phyloP scores from a whole-genome alignment of 73 alveolate species.

The Vitrella brassicaformis region DNA sequence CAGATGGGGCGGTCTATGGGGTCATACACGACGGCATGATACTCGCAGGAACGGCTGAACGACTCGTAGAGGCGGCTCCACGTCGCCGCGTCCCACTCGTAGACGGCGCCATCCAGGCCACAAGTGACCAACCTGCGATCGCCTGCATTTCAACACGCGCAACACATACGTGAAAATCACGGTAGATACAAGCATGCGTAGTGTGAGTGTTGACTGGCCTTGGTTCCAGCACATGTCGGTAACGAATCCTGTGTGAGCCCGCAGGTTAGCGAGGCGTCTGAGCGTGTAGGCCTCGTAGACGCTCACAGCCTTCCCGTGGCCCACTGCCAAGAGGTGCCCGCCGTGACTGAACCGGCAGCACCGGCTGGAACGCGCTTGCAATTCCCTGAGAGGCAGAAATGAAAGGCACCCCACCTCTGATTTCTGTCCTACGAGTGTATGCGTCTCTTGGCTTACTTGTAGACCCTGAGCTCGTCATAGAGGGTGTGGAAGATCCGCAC shows the following conservation, averaged over 20 bases:
- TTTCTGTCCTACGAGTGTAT: conserved; percentile 64
- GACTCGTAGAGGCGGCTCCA: neutral
- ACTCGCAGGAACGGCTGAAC: neutral
- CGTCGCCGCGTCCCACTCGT: conserved; percentile 8
- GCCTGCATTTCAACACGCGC: conserved; percentile 24
- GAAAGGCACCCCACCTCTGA: too few species aligned
- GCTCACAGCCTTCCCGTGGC: conserved; percentile 64
- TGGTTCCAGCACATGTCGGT: conserved; percentile 45
- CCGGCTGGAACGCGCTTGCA: too few species aligned
- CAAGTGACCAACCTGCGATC: conserved; percentile 62
- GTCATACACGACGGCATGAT: too few species aligned
- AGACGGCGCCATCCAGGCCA: conserved; percentile 65
- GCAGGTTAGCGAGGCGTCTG: conserved; percentile 53
- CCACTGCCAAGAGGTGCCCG: conserved; percentile 85
- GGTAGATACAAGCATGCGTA: too few species aligned
- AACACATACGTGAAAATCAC: neutral
- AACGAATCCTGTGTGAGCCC: conserved; percentile 53
- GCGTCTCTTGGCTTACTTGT: conserved; percentile 60
- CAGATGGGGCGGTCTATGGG: too few species aligned
- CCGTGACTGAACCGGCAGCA: conserved; percentile 83
- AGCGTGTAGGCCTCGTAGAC: conserved; percentile 81
- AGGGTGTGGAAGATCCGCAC: conserved; percentile 82
- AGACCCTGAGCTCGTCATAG: conserved; percentile 74
- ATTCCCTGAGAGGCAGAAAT: too few species aligned
- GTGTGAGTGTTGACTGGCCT: neutral